Percentiles rank a stretch among this genome's conserved stretches.
phyloP scores from a whole-genome alignment of 495 filamentous ascomycete genomes.

The Lentithecium fluviatile region DNA sequence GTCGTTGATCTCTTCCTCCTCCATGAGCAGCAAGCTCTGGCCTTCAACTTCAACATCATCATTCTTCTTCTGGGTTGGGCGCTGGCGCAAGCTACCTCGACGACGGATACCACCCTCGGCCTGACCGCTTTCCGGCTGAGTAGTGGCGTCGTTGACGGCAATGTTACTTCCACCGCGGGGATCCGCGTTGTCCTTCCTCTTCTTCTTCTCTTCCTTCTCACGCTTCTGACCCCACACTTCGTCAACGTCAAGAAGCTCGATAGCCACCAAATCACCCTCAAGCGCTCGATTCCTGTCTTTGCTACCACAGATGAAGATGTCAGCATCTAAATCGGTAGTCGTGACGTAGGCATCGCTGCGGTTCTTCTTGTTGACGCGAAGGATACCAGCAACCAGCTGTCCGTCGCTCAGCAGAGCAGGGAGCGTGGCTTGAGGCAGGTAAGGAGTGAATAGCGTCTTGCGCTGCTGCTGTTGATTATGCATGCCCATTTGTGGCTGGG shows the following conservation, averaged over 20 bases:
- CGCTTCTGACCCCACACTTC: conserved; percentile 98
- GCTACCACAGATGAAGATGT: conserved; percentile 99
- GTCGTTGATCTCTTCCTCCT: conserved; percentile 98
- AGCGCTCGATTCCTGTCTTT: conserved; percentile 96
- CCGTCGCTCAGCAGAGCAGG: conserved; percentile 89
- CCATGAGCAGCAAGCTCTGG: conserved; percentile 91
- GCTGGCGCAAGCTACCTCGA: conserved; percentile 90
- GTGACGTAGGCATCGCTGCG: conserved; percentile 97
- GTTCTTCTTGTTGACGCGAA: conserved; percentile 99
- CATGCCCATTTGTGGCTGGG: conserved; percentile 58
- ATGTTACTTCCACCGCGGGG: conserved; percentile 66
- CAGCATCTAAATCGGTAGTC: conserved; percentile 89
- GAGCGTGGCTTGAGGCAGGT: conserved; percentile 90
- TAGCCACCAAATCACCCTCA: conserved; percentile 91
- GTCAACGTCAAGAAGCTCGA: conserved; percentile 96
- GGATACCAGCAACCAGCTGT: conserved; percentile 91
- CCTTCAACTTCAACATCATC: conserved; percentile 99
- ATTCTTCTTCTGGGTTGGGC: conserved; percentile 99
- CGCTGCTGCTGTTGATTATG: conserved; percentile 83
- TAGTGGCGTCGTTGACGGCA: conserved; percentile 67
- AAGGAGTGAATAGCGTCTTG: conserved; percentile 98
- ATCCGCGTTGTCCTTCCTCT: conserved; percentile 97
- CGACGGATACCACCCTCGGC: conserved; percentile 81
- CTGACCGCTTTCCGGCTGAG: conserved; percentile 60
- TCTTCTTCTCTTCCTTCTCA: conserved; percentile 99